These are phyloP conservation scores for Citrullus amarus DNA, from an alignment of 306 rosid genomes.

Conservation along the genomic window DNA sequence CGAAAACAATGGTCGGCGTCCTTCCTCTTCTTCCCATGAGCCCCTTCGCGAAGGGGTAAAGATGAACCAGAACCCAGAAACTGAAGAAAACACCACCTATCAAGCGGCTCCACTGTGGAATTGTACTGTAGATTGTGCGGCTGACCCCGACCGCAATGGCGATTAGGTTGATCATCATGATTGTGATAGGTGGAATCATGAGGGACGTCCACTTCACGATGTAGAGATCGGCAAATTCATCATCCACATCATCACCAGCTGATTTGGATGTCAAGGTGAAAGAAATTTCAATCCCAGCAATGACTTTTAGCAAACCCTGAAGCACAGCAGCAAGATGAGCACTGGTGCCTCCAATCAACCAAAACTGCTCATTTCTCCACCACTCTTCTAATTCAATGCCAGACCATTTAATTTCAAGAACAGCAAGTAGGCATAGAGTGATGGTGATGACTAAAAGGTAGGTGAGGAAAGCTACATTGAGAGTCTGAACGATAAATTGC, in stretches of 20 bases:
- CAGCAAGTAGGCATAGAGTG: conserved; percentile 68
- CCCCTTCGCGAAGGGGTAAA: conserved; percentile 92
- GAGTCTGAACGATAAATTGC: conserved; percentile 81
- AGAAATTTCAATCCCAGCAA: conserved; percentile 91
- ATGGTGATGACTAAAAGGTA: conserved; percentile 65
- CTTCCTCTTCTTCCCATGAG: conserved; percentile 93
- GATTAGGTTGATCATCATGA: conserved; percentile 91
- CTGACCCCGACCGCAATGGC: conserved; percentile 89
- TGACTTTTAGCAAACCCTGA: conserved; percentile 77
- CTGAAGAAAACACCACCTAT: conserved; percentile 97
- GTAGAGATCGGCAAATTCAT: conserved; percentile 84
- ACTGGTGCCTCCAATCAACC: conserved; percentile 97
- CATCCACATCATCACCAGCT: conserved; percentile 70
- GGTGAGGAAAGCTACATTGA: conserved; percentile 67
- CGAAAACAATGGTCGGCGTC: conserved; percentile 95
- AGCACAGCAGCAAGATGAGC: conserved; percentile 97
- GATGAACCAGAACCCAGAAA: conserved; percentile 90
- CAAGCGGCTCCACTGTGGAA: conserved; percentile 84
- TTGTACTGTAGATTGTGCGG: conserved; percentile 73
- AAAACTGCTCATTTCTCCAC: conserved; percentile 99
- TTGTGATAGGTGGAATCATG: conserved; percentile 91
- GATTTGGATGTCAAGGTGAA: conserved; percentile 94
- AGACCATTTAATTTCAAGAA: conserved; percentile 89
- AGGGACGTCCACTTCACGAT: conserved; percentile 77
- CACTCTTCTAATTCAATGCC: conserved; percentile 92